Conservation (phyloP, 345 rosid genomes). For the Pugionium cornutum region DNA sequence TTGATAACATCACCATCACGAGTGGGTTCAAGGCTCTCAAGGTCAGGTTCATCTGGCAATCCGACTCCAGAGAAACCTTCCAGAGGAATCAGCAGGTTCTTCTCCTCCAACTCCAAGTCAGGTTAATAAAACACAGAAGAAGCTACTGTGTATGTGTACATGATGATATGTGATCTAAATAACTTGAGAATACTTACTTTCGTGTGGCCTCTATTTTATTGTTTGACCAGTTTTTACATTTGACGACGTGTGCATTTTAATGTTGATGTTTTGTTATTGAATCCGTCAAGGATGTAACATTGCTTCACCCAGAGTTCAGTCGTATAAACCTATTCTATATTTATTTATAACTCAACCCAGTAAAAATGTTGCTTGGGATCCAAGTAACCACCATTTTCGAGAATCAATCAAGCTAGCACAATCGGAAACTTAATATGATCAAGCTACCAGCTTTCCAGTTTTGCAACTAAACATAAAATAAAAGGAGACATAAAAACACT, state of each 20-base stretch:
- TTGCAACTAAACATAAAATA: not conserved
- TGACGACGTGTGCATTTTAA: constrained; percentile 17
- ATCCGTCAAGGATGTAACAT: not conserved
- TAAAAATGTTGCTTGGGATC: constrained; percentile 2
- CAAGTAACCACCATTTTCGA: not conserved
- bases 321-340: too few species aligned
- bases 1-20: constrained; percentile 56
- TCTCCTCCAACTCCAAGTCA: constrained; percentile 67
- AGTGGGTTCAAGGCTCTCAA: constrained; percentile 45
- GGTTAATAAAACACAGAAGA: constrained; percentile 6
- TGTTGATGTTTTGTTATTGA: constrained; percentile 8
- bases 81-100: constrained; percentile 86
- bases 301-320: too few species aligned
- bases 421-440: not conserved
- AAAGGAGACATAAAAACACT: not conserved
- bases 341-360: not conserved
- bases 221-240: constrained; percentile 4
- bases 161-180: constrained; percentile 30
- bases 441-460: not conserved
- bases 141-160: constrained; percentile 33
- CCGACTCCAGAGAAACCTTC: constrained; percentile 62
- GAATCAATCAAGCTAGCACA: not conserved
- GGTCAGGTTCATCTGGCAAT: constrained; percentile 55
- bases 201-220: constrained; percentile 10
- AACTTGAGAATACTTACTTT: constrained; percentile 8